Conservation (phyloP, 805 yeast species). For the Candida hispaniensis region DNA sequence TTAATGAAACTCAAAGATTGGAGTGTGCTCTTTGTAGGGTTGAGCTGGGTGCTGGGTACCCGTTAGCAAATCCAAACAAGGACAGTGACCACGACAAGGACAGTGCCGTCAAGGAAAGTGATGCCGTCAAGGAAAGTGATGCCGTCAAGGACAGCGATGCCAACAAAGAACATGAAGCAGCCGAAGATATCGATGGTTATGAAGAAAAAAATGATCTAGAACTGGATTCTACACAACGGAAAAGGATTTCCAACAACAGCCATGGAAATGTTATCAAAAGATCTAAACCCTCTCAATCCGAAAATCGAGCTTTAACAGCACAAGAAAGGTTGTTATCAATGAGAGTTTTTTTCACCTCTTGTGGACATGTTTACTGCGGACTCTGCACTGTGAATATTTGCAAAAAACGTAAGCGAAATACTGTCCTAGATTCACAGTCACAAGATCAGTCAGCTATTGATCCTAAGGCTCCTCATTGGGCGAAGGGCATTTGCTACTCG, state of each 20-base stretch:
- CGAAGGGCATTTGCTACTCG: too few species aligned
- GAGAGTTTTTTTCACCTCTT: slow-evolving; percentile 52
- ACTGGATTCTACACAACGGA: slow-evolving; percentile 40
- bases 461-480: too few species aligned
- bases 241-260: slow-evolving; percentile 3
- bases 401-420: slow-evolving; percentile 30
- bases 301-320: slow-evolving; percentile 31
- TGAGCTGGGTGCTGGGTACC: slow-evolving; percentile 62
- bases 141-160: too few species aligned
- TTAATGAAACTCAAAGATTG: slow-evolving; percentile 32
- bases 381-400: slow-evolving; percentile 56
- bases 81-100: too few species aligned
- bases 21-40: slow-evolving; percentile 64
- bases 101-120: too few species aligned
- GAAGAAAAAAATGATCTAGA: too few species aligned
- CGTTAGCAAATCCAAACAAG: too few species aligned
- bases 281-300: slow-evolving; percentile 1
- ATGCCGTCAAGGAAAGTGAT: too few species aligned
- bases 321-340: slow-evolving; percentile 51
- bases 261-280: slow-evolving; percentile 3
- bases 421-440: slow-evolving; percentile 5
- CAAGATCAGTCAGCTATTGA: slow-evolving; percentile 14
- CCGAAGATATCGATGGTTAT: too few species aligned
- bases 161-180: too few species aligned
- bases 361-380: slow-evolving; percentile 87